phyloP scores from a whole-genome alignment of 225 moss, liverwort and hornwort genomes.

The Bryum argenteum region DNA sequence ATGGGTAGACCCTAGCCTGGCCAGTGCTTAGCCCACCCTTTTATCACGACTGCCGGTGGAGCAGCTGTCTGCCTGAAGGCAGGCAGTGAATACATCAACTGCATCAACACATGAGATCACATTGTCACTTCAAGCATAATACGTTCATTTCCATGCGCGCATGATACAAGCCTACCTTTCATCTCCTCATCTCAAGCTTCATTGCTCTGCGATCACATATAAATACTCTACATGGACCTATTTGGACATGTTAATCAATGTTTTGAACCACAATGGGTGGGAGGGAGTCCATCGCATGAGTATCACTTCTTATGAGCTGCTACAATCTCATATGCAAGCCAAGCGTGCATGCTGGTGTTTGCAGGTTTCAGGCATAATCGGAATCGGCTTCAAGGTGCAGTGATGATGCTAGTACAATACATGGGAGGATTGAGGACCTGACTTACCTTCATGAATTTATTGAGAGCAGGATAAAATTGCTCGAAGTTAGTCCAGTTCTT shows the following conservation, averaged over 20 bases:
- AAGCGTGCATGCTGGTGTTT: background rate
- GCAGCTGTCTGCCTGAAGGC: slow-evolving; percentile 45
- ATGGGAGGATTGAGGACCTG: background rate
- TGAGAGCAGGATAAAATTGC: slow-evolving; percentile 49
- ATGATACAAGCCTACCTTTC: no score
- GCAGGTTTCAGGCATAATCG: background rate
- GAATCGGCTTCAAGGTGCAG: background rate
- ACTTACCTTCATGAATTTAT: slow-evolving; percentile 50
- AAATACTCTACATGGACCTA: no score
- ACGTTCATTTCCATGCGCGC: no score
- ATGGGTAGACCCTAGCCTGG: slow-evolving; percentile 26
- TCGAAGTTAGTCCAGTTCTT: slow-evolving; percentile 62
- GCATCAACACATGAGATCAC: slow-evolving; percentile 9
- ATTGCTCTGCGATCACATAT: background rate
- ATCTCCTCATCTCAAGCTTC: background rate
- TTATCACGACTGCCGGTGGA: slow-evolving; percentile 44
- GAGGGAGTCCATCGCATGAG: background rate
- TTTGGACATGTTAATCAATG: background rate
- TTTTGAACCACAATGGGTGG: background rate
- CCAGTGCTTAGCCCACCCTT: slow-evolving; percentile 56
- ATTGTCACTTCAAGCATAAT: background rate
- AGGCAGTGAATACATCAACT: slow-evolving; percentile 49
- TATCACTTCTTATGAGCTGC: background rate
- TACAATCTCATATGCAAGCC: background rate
- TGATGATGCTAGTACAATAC: background rate